Evolutionary conservation across 495 filamentous ascomycete genomes (phyloP), one percentile per base, ranked within the genome.

Genomic region (Trichoderma asperelloides): DNA sequence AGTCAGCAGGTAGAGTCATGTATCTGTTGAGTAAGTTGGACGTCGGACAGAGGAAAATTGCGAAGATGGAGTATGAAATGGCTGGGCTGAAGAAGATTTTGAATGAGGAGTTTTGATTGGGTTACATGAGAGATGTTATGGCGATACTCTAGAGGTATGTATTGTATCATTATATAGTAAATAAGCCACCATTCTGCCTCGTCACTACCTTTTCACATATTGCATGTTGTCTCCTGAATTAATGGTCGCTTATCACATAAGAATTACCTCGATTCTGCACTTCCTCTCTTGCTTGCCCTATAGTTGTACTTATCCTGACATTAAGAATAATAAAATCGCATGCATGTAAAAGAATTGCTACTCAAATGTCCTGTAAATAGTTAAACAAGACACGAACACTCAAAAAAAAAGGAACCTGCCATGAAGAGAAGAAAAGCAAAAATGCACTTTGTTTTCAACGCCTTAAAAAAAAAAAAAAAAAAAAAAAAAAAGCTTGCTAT

Each of bases 11-110:
- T 4, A 78, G 95, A 69, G 79, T 91, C 2, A 74, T 82, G 66
- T 98, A 88, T 79, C 77, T 98, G 66, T 70, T 95, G 60, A 75
- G 70, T 21, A 98, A 94, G 80, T 66, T 97, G 45, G 79, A 84
- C 68, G 77, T 68, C 40, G 85, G 90, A 66, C 95, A 98, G 79
- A 75, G 72, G 64, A 95, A 91, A 80, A 84, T 98, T 49, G 82
- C 87, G 67, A 79, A 72, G 66, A 93, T 85, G 76, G 94, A 97
- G 79, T 78, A 72, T 68, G 86, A 96, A 75, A 90, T 89, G 74
- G 83, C 72, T 9, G 75, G 5, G 37, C 75, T 96, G 79, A 91
- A 96, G 82, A 89, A 88, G 81, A 72, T 80, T n/a, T 45, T 83
- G 57, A 63, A 49, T 21, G 39, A 65, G 39, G 64, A 65, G 41